Percentiles rank a stretch among this genome's conserved stretches.
Evolutionary conservation across 148 eudicot species (phyloP).

Genomic region (Agrostemma githago): DNA sequence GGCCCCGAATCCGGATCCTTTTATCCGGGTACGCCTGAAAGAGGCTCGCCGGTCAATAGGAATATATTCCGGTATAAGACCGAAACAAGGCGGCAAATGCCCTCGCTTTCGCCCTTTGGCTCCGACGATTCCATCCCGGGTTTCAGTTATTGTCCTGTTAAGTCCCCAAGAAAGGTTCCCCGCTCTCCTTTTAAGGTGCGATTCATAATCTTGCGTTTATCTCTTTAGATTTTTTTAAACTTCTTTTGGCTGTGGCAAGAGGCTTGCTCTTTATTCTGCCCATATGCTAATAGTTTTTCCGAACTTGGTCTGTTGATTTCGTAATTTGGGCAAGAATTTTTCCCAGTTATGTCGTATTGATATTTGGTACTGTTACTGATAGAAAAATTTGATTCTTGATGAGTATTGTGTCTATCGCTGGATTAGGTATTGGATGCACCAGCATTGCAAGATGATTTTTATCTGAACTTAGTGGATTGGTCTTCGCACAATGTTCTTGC

Average conservation of each 20-base stretch:
- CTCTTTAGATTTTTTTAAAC: background rate
- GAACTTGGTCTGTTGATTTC: background rate
- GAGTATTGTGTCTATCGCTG: background rate
- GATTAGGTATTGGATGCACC: constrained; percentile 93
- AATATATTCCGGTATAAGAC: constrained; percentile 75
- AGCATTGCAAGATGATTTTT: constrained; percentile 90
- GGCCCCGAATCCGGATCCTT: constrained; percentile 51
- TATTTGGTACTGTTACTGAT: background rate
- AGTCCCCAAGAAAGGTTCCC: constrained; percentile 68
- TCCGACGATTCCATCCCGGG: constrained; percentile 66
- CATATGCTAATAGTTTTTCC: background rate
- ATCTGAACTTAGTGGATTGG: constrained; percentile 92
- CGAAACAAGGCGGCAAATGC: constrained; percentile 62
- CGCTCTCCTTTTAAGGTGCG: constrained; percentile 82
- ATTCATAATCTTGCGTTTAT: background rate
- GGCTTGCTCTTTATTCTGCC: background rate
- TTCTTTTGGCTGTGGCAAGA: background rate
- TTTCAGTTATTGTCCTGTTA: constrained; percentile 66
- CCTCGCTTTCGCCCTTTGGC: constrained; percentile 57
- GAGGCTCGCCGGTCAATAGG: constrained; percentile 35
- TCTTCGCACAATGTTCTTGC: constrained; percentile 77
- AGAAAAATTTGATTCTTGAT: background rate
- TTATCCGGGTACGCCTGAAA: constrained; percentile 55
- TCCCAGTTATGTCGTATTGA: too few relatives aligned
- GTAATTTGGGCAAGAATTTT: background rate